Evolutionary conservation across 306 rosid species (phyloP), one percentile per base, ranked within the genome.

Genomic region (Albizia julibrissin): DNA sequence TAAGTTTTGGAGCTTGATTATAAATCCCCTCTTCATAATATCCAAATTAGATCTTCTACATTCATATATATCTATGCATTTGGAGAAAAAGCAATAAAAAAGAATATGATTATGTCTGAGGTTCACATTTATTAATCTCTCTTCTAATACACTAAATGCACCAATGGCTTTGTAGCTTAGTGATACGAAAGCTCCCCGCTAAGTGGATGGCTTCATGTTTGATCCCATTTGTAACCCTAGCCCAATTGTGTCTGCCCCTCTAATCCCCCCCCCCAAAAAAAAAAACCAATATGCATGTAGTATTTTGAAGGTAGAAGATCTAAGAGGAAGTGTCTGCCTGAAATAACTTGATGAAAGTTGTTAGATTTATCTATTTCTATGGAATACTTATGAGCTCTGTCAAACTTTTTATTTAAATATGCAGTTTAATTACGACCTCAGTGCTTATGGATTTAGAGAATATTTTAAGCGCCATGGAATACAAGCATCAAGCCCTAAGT

Each of bases 401-500:
- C 71, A 50, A 31, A 29, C 43, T 78, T 79, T 81, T 66, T 73
- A 80, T 43, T 3, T 78, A 18, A 82, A 68, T 87, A 59, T 90
- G 78, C 93, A 95, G 98, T 95, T 87, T 88, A 85, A 83, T 78
- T 84, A 91, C 72, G 98, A 93, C 40, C 82, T 87, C 58, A 95
- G 98, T 84, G 78, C 88, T 43, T 93, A 95, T 18, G 98, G 99
- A 83, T 95, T 95, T 85, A 89, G 99, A 85, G 97, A 95, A 85
- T 91, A 89, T 87, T 92, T 95, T 89, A 93, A 91, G 94, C 93
- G 93, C 65, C 82, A 91, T 21, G 91, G 92, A 46, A 79, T 93
- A 65, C 67, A 31, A 79, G 47, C 93, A 56, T 89, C 89, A 46
- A 85, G 86, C 78, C 70, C 67, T 3, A 89, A 88, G 75, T 89